Evolutionary conservation across 495 filamentous ascomycete genomes (phyloP), one percentile per base, ranked within the genome.

Genomic region (Glarea lozoyensis): DNA sequence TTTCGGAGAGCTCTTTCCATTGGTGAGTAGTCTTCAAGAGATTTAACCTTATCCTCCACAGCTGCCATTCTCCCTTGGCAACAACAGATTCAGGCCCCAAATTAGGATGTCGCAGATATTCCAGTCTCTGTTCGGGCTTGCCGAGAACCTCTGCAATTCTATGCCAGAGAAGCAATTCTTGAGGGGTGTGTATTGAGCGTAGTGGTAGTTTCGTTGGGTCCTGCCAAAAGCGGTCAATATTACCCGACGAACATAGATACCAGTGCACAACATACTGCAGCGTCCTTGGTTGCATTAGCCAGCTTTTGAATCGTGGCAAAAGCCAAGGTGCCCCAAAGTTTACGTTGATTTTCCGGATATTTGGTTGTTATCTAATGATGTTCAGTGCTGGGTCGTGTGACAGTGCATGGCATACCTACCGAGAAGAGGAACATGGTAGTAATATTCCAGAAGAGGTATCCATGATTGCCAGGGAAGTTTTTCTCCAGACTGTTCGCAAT

Each of bases 401-500:
- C 9, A 7, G 17, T 6, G 15, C 2, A 2, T 17, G 4, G 15
- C 10, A 43, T 12, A 36, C 42, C 45, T 42, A 49, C 49, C 7
- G 53, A 51, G 35, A 42, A 50, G 7, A 56, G 18, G 35, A 52
- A 49, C 49, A 49, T 50, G 9, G 45, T 48, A 2, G 55, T 35
- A 10, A 58, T 46, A n/a, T 53, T 54, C 51, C 50, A 58, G 45
- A 54, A 58, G 25, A 46, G 36, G 29, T 54, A 58, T 16, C 42
- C 37, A 40, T 48, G 55, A 27, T 45, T 54, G 21, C 44, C 41
- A 16, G 48, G 52, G 21, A 54, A 58, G 11, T 18, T 47, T 22
- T 54, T 58, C 42, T 57, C 54, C 2, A 56, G 39, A 18, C 54
- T 53, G 18, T 43, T 57, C n/a, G 50, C 43, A 31, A 57, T 54